Evolutionary conservation across 2,329 filamentous ascomycete species (phyloP).

Genomic region (Lecanicillium sp.): DNA sequence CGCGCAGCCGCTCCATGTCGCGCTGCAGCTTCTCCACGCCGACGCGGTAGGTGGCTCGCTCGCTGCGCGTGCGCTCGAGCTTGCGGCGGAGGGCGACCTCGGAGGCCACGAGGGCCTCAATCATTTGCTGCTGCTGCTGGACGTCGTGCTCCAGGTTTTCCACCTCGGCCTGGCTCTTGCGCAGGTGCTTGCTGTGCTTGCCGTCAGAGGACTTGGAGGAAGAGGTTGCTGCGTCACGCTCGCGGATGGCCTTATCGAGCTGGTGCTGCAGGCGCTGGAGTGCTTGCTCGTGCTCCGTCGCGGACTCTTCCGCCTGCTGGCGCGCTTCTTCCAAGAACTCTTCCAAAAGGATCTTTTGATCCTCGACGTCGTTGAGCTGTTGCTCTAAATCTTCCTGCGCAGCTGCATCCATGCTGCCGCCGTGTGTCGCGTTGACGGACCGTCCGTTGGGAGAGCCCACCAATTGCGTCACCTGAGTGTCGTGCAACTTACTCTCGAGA

Average conservation of each 20-base stretch:
- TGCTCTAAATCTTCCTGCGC: constrained; percentile 39
- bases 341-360: constrained; percentile 50
- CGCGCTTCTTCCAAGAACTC: constrained; percentile 50
- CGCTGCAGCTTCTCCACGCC: constrained; percentile 47
- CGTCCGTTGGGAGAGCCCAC: constrained; percentile 20
- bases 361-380: constrained; percentile 50
- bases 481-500: constrained; percentile 60
- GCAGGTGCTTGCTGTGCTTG: constrained; percentile 52
- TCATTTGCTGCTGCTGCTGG: constrained; percentile 57
- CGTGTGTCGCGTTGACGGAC: constrained; percentile 10
- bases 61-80: constrained; percentile 61
- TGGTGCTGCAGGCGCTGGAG: constrained; percentile 38
- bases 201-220: constrained; percentile 30
- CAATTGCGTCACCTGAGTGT: constrained; percentile 47
- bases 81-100: constrained; percentile 57
- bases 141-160: constrained; percentile 68
- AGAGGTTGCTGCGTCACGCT: constrained; percentile 29
- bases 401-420: not conserved
- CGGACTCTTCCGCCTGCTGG: constrained; percentile 40
- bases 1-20: constrained; percentile 27
- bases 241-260: constrained; percentile 42
- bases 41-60: constrained; percentile 49
- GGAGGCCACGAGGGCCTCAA: constrained; percentile 48
- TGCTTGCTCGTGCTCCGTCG: constrained; percentile 33
- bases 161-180: constrained; percentile 54